Evolutionary conservation across 345 rosid species (phyloP).

Genomic region (Murraya koenigii): DNA sequence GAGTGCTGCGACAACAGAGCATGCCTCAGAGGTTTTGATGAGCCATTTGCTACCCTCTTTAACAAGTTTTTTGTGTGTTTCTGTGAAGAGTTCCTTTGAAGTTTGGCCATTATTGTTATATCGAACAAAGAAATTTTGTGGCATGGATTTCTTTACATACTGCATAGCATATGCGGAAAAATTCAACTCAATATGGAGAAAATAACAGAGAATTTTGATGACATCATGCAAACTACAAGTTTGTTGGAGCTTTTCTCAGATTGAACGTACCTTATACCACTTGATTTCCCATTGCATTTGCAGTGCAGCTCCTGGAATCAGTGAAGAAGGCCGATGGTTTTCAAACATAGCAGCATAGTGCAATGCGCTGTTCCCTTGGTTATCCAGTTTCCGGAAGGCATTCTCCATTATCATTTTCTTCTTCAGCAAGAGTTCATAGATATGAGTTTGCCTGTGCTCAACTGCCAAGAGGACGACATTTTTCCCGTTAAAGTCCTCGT

Average conservation of each 20-base stretch:
- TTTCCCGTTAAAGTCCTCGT: constrained; percentile 1
- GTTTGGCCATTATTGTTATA: constrained; percentile 20
- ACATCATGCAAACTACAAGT: not conserved
- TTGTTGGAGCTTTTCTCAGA: not conserved
- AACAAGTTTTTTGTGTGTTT: constrained; percentile 21
- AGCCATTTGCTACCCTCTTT: constrained; percentile 26
- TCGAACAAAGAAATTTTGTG: constrained; percentile 6
- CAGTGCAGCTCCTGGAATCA: constrained; percentile 23
- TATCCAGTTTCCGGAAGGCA: constrained; percentile 13
- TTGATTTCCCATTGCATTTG: constrained; percentile 36
- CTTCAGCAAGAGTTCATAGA: constrained; percentile 12
- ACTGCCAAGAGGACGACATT: constrained; percentile 23
- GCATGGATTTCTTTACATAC: constrained; percentile 27
- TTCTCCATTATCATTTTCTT: not conserved
- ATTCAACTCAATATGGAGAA: not conserved
- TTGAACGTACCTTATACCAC: constrained; percentile 30
- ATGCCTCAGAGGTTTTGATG: constrained; percentile 29
- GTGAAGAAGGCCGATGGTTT: constrained; percentile 13
- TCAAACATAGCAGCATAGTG: constrained; percentile 23
- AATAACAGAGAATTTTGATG: not conserved
- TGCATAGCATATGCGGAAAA: not conserved
- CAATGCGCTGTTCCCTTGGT: constrained; percentile 22
- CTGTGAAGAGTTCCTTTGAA: constrained; percentile 21
- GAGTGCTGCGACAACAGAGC: constrained; percentile 35
- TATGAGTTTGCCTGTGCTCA: constrained; percentile 18